Evolutionary conservation across 2,329 filamentous ascomycete species (phyloP).

Genomic region (Diplodia seriata): DNA sequence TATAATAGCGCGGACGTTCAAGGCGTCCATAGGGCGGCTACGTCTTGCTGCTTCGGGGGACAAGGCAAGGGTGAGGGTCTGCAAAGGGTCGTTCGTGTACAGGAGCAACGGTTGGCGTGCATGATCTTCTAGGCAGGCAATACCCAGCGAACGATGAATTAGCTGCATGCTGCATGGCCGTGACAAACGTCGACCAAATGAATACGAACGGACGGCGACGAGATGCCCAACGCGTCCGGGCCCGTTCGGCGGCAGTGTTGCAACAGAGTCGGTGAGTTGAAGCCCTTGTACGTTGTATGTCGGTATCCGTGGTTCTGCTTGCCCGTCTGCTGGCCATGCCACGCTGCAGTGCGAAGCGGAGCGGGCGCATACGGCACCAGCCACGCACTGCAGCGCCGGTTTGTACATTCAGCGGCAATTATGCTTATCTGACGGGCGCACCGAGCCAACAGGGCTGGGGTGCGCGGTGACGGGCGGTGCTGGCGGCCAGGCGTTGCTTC

Average conservation of each 20-base stretch:
- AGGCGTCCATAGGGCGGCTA: neutral
- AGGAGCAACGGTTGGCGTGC: neutral
- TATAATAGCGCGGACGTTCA: neutral
- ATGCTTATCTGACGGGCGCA: constrained; percentile 20
- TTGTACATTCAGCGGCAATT: neutral
- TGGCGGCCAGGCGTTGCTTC: neutral
- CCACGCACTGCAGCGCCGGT: neutral
- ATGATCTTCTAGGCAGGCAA: neutral
- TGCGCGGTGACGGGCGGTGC: constrained; percentile 13
- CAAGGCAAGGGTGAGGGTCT: constrained; percentile 19
- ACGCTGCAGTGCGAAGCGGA: too few relatives aligned
- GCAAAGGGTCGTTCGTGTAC: constrained; percentile 1
- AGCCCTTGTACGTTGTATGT: neutral
- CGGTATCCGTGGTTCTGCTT: neutral
- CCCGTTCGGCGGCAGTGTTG: neutral
- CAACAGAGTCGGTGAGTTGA: too few relatives aligned
- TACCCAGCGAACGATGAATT: neutral
- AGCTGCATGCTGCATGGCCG: neutral
- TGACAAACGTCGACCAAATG: neutral
- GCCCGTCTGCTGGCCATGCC: too few relatives aligned
- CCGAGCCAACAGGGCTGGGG: neutral
- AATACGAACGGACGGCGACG: neutral
- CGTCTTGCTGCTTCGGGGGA: neutral
- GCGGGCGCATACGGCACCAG: neutral
- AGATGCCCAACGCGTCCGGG: neutral